phyloP scores from a whole-genome alignment of 2,329 filamentous ascomycete species.

The Ambrosiella beaveri region DNA sequence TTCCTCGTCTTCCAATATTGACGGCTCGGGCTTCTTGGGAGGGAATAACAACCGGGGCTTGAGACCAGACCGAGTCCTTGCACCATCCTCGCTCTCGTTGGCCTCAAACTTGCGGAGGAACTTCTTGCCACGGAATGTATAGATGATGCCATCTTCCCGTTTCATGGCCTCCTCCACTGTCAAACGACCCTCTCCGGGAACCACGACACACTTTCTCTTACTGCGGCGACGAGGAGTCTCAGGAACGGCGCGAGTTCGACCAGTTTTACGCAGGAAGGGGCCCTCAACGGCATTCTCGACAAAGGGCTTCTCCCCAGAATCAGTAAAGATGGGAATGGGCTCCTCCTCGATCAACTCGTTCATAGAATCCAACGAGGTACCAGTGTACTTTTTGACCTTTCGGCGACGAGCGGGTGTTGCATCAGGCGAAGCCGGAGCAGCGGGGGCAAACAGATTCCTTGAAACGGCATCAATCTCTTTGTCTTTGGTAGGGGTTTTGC shows the following conservation, averaged over 20 bases:
- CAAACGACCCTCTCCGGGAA: conserved; percentile 39
- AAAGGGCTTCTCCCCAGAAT: conserved; percentile 62
- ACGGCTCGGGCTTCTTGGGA: conserved; percentile 24
- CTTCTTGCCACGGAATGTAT: conserved; percentile 65
- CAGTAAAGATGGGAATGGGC: conserved; percentile 58
- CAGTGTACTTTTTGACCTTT: conserved; percentile 38
- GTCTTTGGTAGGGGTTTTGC: conserved; percentile 39
- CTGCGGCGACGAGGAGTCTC: conserved; percentile 27
- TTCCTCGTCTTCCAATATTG: conserved; percentile 39
- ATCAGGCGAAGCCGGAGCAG: conserved; percentile 34
- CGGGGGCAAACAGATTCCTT: conserved; percentile 40
- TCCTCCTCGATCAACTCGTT: conserved; percentile 39
- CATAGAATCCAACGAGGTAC: conserved; percentile 31
- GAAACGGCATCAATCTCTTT: conserved; percentile 36
- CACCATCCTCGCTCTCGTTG: conserved; percentile 22
- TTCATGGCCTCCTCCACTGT: conserved; percentile 44
- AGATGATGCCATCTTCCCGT: conserved; percentile 57
- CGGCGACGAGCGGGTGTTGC: conserved; percentile 42
- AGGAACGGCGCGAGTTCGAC: conserved; percentile 17
- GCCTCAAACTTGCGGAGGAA: conserved; percentile 52
- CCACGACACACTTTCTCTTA: conserved; percentile 36
- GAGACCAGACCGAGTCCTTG: conserved; percentile 42
- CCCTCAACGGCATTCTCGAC: conserved; percentile 51
- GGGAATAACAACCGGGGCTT: conserved; percentile 59
- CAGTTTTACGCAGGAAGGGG: conserved; percentile 44